Evolutionary conservation across 2,329 filamentous ascomycete species (phyloP).

Genomic region (Colletotrichum euphorbiae): DNA sequence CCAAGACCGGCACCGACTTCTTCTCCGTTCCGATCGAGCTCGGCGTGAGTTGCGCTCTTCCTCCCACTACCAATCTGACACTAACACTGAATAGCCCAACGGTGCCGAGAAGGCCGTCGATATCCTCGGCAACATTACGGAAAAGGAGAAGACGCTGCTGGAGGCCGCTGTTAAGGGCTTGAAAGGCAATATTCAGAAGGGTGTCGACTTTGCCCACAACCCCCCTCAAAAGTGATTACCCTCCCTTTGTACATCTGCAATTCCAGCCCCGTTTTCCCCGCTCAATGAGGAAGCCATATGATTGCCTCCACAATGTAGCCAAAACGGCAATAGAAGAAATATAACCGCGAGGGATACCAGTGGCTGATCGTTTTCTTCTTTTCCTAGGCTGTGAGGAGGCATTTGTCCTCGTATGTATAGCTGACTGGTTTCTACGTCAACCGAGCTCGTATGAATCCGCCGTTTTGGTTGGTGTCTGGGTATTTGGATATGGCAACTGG

Average conservation of each 20-base stretch:
- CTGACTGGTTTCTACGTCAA: conserved; percentile 15
- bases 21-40: conserved; percentile 98
- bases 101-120: conserved; percentile 90
- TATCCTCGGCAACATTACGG: conserved; percentile 79
- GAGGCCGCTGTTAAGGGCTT: conserved; percentile 80
- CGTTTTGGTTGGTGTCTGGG: conserved; percentile 25
- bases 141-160: conserved; percentile 90
- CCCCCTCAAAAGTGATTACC: conserved; percentile 85
- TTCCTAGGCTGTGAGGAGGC: conserved; percentile 46
- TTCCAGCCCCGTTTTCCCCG: conserved; percentile 16
- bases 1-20: conserved; percentile 88
- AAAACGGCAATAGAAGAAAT: conserved; percentile 41
- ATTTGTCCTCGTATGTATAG: conserved; percentile 26
- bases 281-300: conserved; percentile 20
- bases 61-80: conserved; percentile 40
- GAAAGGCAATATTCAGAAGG: conserved; percentile 94
- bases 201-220: conserved; percentile 88
- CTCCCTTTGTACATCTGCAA: conserved; percentile 44
- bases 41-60: conserved; percentile 73
- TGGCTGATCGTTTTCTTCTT: conserved; percentile 47
- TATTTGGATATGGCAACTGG: conserved; percentile 20
- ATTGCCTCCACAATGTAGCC: conserved; percentile 41
- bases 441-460: conserved; percentile 20
- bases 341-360: conserved; percentile 38
- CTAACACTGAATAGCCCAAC: conserved; percentile 67